Percentiles rank a stretch among this genome's conserved stretches.
Conservation (phyloP, 2,329 filamentous ascomycete species). For the Bimuria novae-zelandiae region DNA sequence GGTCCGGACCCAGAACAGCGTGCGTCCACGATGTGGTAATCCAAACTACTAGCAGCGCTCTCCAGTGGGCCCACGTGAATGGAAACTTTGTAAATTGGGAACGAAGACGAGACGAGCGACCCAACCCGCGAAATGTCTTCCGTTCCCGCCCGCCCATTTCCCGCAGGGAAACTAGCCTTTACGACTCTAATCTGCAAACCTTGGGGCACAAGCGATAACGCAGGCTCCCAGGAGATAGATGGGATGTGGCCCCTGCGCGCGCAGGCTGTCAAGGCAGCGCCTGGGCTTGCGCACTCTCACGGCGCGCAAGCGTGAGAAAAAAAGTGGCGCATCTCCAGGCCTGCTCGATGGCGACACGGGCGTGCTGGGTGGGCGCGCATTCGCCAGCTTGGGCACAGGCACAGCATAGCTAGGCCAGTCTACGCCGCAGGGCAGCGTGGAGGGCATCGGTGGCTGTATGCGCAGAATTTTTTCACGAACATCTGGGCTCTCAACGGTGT, state of each 20-base stretch:
- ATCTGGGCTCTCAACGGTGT: background rate
- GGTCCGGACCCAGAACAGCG: background rate
- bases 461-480: background rate
- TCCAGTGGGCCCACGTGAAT: background rate
- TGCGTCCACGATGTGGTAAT: too few relatives aligned
- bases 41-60: background rate
- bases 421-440: background rate
- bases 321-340: background rate
- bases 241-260: background rate
- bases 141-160: background rate
- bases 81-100: background rate
- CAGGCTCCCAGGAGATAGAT: background rate
- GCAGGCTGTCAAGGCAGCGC: background rate
- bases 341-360: background rate
- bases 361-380: background rate
- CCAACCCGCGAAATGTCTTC: background rate
- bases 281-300: background rate
- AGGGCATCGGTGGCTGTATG: background rate
- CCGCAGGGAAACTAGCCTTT: background rate
- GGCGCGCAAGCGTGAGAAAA: background rate
- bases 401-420: background rate
- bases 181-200: background rate
- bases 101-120: too few relatives aligned
- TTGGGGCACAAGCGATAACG: slow-evolving; percentile 2
- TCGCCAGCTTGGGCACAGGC: background rate